Base-by-base conservation (phyloP, 2,329 filamentous ascomycete genomes). In the Verruconis gallopava region DNA sequence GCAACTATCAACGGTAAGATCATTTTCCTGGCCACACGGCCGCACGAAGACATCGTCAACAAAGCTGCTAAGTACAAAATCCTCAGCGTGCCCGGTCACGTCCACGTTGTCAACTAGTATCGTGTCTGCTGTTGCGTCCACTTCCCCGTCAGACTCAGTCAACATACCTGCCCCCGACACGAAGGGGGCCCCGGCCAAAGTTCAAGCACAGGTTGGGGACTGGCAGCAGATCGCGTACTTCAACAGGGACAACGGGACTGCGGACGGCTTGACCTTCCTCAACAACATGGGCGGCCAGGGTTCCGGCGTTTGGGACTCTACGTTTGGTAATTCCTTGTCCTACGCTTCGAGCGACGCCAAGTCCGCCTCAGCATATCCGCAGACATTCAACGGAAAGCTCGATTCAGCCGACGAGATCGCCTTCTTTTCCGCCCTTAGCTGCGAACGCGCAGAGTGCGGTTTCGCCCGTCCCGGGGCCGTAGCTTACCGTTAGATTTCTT, bases 241-340 rank as follows among this genome's bases (percentile, higher is more conserved):
- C 49, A 56, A 65, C 40, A 60, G 69, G 5, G 53, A 51, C 40
- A 49, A 51, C 17, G 52, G 53, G 17, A 61, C 58, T 43, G 60
- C 67, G 15, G 63, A 73, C 17, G 72, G 73, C 12, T 53, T 79
- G 18, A 66, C 67, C 21, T 79, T 78, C 58, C 57, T 78, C 25
- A 75, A 75, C 49, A 71, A 77, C 51, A 54, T 66, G 45, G 73
- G 75, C 44, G 73, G 70, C 30, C 54, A 64, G 25, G 66, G 67
- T 32, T 77, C 72, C 21, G 74, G 73, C 40, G 64, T 66, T 15
- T 74, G 68, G 14, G 14, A 5, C 42, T 63, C 59, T 47, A 59
- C 57, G 11, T 75, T 71, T 53, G 75, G 75, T 33, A 71, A 69
- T 50, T 77, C 74, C 4, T 64, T 78, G 20, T 67, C 70, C 2